These are phyloP conservation scores for Wickerhamiella parazyma DNA, from an alignment of 805 yeast species.

Conservation along the genomic window DNA sequence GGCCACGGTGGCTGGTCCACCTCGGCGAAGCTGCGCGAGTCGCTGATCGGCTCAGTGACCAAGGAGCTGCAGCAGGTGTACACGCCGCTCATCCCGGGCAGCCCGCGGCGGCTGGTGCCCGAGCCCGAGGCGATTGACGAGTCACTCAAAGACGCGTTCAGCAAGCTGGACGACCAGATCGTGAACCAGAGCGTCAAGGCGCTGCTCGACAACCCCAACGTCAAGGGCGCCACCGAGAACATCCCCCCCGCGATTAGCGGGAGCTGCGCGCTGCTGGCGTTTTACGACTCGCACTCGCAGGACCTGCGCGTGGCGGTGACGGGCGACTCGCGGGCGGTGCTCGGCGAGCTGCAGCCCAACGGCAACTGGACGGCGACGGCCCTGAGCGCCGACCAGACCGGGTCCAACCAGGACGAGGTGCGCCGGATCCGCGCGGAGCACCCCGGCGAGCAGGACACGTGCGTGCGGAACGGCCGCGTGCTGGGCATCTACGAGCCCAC, in stretches of 20 bases:
- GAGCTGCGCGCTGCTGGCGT: slow-evolving; percentile 79
- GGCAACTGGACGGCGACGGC: slow-evolving; percentile 82
- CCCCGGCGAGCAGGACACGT: slow-evolving; percentile 71
- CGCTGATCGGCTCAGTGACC: slow-evolving; percentile 63
- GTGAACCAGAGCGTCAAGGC: slow-evolving; percentile 60
- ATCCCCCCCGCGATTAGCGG: slow-evolving; percentile 92
- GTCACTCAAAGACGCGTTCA: slow-evolving; percentile 70
- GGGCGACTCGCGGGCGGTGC: slow-evolving; percentile 87
- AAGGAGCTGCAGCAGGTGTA: slow-evolving; percentile 50
- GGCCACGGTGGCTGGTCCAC: slow-evolving; percentile 98
- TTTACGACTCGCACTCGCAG: slow-evolving; percentile 65
- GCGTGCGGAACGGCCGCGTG: slow-evolving; percentile 71
- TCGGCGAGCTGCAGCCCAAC: slow-evolving; percentile 45
- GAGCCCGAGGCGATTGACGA: slow-evolving; percentile 52
- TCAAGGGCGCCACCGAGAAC: slow-evolving; percentile 50
- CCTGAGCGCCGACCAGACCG: slow-evolving; percentile 84
- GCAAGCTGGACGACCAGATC: slow-evolving; percentile 73
- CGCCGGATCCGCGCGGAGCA: slow-evolving; percentile 73
- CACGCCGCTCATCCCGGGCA: slow-evolving; percentile 38
- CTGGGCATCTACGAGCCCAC: slow-evolving; percentile 91
- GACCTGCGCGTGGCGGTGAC: slow-evolving; percentile 81
- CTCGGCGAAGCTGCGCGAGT: slow-evolving; percentile 68
- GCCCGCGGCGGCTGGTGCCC: slow-evolving; percentile 41
- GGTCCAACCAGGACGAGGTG: slow-evolving; percentile 78
- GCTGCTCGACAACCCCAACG: slow-evolving; percentile 52